Evolutionary conservation across 805 yeast species (phyloP).

Genomic region (Saccharomycodes ludwigii): DNA sequence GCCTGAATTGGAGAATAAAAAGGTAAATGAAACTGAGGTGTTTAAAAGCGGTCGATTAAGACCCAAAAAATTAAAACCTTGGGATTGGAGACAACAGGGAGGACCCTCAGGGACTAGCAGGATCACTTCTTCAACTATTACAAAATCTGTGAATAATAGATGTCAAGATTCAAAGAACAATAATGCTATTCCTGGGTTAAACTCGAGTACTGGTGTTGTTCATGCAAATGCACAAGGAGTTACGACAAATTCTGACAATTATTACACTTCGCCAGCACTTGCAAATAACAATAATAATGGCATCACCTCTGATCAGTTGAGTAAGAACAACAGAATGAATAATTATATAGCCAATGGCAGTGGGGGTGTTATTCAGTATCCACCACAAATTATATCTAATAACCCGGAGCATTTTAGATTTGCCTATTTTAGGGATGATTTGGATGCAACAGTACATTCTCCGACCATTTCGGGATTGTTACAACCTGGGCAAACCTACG

Average conservation of each 20-base stretch:
- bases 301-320: too few species aligned
- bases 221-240: too few species aligned
- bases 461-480: constrained; percentile 76
- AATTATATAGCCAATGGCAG: too few species aligned
- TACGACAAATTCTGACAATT: too few species aligned
- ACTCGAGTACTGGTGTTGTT: constrained; percentile 3
- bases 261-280: too few species aligned
- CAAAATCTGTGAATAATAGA: constrained; percentile 7
- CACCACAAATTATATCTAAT: constrained; percentile 32
- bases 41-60: constrained; percentile 49
- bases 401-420: constrained; percentile 56
- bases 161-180: constrained; percentile 5
- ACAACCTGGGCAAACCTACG: constrained; percentile 47
- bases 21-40: constrained; percentile 44
- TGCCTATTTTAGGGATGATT: constrained; percentile 84
- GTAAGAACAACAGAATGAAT: too few species aligned
- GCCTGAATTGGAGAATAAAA: constrained; percentile 28
- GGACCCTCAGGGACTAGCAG: constrained; percentile 3
- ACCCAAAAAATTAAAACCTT: constrained; percentile 65
- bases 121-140: constrained; percentile 6
- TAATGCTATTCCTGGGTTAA: constrained; percentile 1
- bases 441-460: constrained; percentile 82
- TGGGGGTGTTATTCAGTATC: constrained; percentile 26
- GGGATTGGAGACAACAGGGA: constrained; percentile 34
- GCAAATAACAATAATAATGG: too few species aligned